Conservation (phyloP, 192 early-diverging fungal species). For the Phlyctochytrium bullatum region DNA sequence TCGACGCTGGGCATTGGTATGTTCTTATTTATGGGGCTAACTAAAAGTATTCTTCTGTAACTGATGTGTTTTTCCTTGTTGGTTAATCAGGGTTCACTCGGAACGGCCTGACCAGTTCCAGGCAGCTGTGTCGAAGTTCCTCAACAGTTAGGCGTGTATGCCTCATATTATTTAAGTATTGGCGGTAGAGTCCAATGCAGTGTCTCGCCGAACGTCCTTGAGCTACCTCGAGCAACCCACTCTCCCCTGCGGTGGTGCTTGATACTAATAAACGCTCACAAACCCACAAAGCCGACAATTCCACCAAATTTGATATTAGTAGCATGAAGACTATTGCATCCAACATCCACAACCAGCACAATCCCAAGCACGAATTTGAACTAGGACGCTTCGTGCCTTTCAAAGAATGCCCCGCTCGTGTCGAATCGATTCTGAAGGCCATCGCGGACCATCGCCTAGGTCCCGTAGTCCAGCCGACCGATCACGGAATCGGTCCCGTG, state of each 20-base stretch:
- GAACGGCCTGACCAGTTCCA: constrained; percentile 49
- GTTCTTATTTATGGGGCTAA: neutral
- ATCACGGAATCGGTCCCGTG: constrained; percentile 59
- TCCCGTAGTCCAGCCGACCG: constrained; percentile 20
- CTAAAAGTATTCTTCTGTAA: neutral
- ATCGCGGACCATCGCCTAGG: neutral
- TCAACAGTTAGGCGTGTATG: too few species aligned
- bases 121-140: too few species aligned
- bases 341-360: constrained; percentile 12
- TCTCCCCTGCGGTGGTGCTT: too few species aligned
- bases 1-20: constrained; percentile 90
- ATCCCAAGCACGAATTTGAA: constrained; percentile 20
- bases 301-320: too few species aligned
- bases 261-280: too few species aligned
- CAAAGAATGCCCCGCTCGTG: constrained; percentile 32
- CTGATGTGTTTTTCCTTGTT: neutral
- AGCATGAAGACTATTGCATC: too few species aligned
- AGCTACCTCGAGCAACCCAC: too few species aligned
- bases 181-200: too few species aligned
- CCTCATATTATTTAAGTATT: too few species aligned
- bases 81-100: constrained; percentile 35
- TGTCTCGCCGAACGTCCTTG: too few species aligned
- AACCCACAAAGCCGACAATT: too few species aligned
- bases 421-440: constrained; percentile 20
- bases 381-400: constrained; percentile 32